Base-by-base conservation (phyloP, 2,329 filamentous ascomycete genomes). In the Laburnicola sp. region DNA sequence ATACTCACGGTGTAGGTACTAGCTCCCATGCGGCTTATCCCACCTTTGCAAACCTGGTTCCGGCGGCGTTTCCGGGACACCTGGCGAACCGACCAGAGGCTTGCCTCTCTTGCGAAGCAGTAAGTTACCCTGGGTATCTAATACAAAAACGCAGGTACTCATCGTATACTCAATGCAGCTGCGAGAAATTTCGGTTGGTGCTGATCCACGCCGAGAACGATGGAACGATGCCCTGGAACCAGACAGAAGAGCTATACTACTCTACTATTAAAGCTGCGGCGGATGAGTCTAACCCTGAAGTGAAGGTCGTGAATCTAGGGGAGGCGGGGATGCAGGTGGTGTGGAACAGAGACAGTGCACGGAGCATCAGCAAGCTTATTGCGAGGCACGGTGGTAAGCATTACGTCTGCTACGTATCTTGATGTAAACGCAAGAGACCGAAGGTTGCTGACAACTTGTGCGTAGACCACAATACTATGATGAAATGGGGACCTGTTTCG, bases 1-100 rank as follows among this genome's bases (percentile, higher is more conserved):
- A 42, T 2, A 6, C 23, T 4, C 3, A 27, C 34, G 9, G 26
- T 25, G 25, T 37, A 45, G 43, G 34, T 96, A 3, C 78, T 97
- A 16, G 84, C 86, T 2, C 91, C 91, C 0, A 77, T 97, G 6
- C 78, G 83, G 16, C 73, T 79, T 3, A 87, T 87, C 64, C 88
- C 89, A 0, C 76, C 78, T 8, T 63, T 92, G 8, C 78, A 89
- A 48, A 75, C 77, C 3, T 81, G 83, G 68, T 78, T 95, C n/a
- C 78, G 85, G 36, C 72, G 76, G 6, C 82, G 82, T 50, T 81
- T 96, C 25, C 77, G 86, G 28, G 92, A 97, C 65, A 87, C 82
- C 54, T 97, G 93, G 93, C 79, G 83, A 43, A 90, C 88, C 0
- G 83, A 82, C 2, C 78, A 82, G 25, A 82, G 91, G 3, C 76